Percentiles rank a stretch among this genome's conserved stretches.
phyloP scores from a whole-genome alignment of 2,329 filamentous ascomycete genomes.

The Diaporthe sp. region DNA sequence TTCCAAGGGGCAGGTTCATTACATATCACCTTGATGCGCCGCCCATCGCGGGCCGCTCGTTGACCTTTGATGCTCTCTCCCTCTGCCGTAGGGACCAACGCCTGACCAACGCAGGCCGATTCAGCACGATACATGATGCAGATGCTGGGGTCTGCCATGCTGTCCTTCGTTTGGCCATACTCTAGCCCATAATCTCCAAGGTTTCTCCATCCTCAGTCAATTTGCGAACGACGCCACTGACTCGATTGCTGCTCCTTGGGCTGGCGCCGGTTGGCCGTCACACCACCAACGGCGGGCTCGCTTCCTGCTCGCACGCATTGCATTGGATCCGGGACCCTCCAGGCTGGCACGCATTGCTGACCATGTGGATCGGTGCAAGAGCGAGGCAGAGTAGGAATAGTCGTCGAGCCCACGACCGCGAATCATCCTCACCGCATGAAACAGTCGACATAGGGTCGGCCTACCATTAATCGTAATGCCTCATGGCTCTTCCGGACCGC shows the following conservation, averaged over 20 bases:
- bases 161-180: constrained; percentile 32
- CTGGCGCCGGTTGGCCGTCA: constrained; percentile 40
- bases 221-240: constrained; percentile 38
- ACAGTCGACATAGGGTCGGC: constrained; percentile 41
- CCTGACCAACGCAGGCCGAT: constrained; percentile 37
- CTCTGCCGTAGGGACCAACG: constrained; percentile 30
- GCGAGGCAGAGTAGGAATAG: constrained; percentile 41
- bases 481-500: constrained; percentile 46
- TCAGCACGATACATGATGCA: constrained; percentile 36
- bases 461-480: constrained; percentile 42
- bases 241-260: constrained; percentile 42
- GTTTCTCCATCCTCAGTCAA: constrained; percentile 36
- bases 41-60: constrained; percentile 9
- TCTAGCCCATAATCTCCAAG: constrained; percentile 33
- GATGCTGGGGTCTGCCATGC: constrained; percentile 39
- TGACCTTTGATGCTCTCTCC: constrained; percentile 12
- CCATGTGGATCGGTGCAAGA: constrained; percentile 47
- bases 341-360: constrained; percentile 47
- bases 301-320: constrained; percentile 36
- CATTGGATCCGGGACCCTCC: constrained; percentile 27
- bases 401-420: constrained; percentile 25
- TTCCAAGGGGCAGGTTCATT: constrained; percentile 33
- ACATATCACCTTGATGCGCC: constrained; percentile 37
- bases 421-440: constrained; percentile 44
- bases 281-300: constrained; percentile 37